Percentiles rank a stretch among this genome's conserved stretches.
phyloP scores from a whole-genome alignment of 345 rosid genomes.

The Pugionium cornutum region DNA sequence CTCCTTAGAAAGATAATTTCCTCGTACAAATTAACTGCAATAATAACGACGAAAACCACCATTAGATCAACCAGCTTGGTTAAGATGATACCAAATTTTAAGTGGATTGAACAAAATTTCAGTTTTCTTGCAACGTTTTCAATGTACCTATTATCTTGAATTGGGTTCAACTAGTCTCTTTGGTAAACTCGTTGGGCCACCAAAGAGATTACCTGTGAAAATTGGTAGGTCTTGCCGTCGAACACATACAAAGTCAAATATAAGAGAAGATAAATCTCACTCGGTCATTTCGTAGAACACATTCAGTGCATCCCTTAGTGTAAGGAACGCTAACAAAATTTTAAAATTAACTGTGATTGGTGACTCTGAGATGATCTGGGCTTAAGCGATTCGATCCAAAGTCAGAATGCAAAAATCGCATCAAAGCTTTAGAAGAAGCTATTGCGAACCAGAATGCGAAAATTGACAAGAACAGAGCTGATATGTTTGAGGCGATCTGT shows the following conservation, averaged over 20 bases:
- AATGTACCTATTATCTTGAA: not conserved
- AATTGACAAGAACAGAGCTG: no score
- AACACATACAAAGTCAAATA: slow-evolving; percentile 4
- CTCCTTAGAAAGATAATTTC: not conserved
- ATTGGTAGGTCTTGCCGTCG: no score
- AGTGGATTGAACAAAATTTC: slow-evolving; percentile 6
- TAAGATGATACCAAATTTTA: not conserved
- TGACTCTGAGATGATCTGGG: slow-evolving; percentile 23
- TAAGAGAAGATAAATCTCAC: not conserved
- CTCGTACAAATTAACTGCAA: not conserved
- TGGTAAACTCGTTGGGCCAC: not conserved
- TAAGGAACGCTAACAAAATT: no score
- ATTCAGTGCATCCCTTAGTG: not conserved
- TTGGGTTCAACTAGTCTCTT: not conserved
- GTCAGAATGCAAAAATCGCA: no score
- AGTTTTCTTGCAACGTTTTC: not conserved
- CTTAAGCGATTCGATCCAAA: slow-evolving; percentile 22
- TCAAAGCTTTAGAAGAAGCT: no score
- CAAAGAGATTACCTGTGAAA: not conserved
- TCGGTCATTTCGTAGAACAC: slow-evolving; percentile 36
- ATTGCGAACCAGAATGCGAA: no score
- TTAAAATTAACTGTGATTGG: not conserved
- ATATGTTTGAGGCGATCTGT: no score
- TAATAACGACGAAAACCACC: not conserved
- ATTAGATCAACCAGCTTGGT: slow-evolving; percentile 5